phyloP scores from a whole-genome alignment of 179 eudicot species.

The Heliamphora pulchella region DNA sequence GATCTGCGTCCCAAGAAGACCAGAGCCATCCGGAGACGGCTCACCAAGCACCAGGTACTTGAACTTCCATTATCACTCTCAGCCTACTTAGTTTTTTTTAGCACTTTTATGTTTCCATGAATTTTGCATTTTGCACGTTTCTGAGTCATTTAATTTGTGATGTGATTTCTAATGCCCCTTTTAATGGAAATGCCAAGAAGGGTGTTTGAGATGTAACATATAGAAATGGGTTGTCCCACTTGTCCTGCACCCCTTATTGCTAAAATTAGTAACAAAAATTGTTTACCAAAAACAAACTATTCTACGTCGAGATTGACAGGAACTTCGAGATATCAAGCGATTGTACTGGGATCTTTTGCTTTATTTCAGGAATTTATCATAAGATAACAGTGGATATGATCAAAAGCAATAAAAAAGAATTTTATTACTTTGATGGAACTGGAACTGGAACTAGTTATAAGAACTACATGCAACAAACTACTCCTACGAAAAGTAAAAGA shows the following conservation, averaged over 20 bases:
- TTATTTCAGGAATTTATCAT: no score
- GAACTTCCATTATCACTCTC: neutral
- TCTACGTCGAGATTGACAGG: no score
- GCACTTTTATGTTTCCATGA: neutral
- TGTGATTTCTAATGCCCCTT: neutral
- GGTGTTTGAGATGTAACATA: neutral
- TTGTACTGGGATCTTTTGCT: no score
- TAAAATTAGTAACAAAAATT: no score
- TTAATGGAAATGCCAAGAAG: neutral
- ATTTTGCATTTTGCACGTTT: neutral
- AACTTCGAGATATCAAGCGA: no score
- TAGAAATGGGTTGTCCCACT: neutral
- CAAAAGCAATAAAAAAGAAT: no score
- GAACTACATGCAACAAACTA: no score
- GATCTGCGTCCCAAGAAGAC: slow-evolving; percentile 94
- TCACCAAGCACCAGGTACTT: slow-evolving; percentile 78
- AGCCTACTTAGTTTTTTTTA: neutral
- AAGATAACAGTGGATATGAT: no score
- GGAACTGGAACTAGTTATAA: no score
- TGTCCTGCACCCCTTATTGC: neutral
- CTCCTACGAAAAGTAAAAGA: no score
- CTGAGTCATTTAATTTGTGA: neutral
- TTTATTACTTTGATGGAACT: no score
- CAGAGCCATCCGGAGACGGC: slow-evolving; percentile 76
- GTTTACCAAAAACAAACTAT: no score